A percentile compares a stretch with the other conserved stretches of the same genome.
These are phyloP conservation scores for Kodamaea leandrae DNA, from an alignment of 805 yeast genomes.

Conservation along the genomic window DNA sequence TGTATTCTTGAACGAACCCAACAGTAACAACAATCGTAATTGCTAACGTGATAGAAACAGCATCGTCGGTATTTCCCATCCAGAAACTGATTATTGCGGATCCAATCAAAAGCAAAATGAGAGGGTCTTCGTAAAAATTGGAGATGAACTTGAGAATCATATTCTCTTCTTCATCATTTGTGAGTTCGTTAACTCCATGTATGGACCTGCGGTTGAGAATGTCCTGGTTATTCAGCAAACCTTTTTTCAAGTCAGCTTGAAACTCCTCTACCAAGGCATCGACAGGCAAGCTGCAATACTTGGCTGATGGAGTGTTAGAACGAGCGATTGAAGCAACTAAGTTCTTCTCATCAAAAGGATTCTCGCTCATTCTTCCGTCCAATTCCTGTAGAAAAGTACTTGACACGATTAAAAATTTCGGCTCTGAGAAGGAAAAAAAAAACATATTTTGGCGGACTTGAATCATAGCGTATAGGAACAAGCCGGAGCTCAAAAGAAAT, in stretches of 20 bases:
- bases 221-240: slow-evolving; percentile 69
- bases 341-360: slow-evolving; percentile 33
- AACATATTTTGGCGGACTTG: too few relatives aligned
- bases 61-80: slow-evolving; percentile 97
- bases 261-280: slow-evolving; percentile 65
- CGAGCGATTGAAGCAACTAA: slow-evolving; percentile 17
- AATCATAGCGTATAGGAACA: too few relatives aligned
- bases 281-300: slow-evolving; percentile 57
- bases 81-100: slow-evolving; percentile 83
- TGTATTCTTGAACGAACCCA: slow-evolving; percentile 95
- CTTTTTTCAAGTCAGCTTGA: slow-evolving; percentile 56
- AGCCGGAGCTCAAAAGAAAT: too few relatives aligned
- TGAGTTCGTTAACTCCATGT: slow-evolving; percentile 81
- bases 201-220: slow-evolving; percentile 65
- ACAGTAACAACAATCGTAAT: slow-evolving; percentile 91
- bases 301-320: slow-evolving; percentile 55
- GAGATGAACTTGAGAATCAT: slow-evolving; percentile 68
- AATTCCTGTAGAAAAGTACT: background rate
- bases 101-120: slow-evolving; percentile 82
- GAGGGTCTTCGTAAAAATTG: slow-evolving; percentile 86
- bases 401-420: slow-evolving; percentile 11
- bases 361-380: slow-evolving; percentile 34
- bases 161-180: slow-evolving; percentile 73
- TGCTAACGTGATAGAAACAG: slow-evolving; percentile 89
- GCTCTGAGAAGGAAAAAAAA: slow-evolving; percentile 2